Evolutionary conservation across 2,329 filamentous ascomycete species (phyloP), one percentile per base, ranked within the genome.

Genomic region (Scedosporium boydii): DNA sequence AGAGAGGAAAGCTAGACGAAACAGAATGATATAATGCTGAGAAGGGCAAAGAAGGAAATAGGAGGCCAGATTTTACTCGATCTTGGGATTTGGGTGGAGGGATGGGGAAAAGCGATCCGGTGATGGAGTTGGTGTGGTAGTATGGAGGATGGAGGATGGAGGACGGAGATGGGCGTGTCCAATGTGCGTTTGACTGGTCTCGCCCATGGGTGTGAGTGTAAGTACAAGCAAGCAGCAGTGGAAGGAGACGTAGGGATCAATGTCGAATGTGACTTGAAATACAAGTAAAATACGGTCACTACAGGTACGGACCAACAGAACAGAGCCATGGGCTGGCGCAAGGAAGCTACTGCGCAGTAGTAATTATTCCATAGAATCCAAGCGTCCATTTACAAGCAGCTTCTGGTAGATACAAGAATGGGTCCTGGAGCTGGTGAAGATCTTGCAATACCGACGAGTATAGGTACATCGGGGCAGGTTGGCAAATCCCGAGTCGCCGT

Each of bases 51-150:
- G 44, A 44, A 60, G 51, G 27, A 29, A 29, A 60, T 29, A n/a
- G 59, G 34, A 51, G 23, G 23, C 23, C 12, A 55, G 51, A 16
- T 55, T 55, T 55, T 29, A 18, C 23, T 55, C 51, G 18, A 23
- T 26, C 51, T 23, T 55, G 18, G 48, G 44, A 21, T 18, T 14
- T 23, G 18, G 51, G 12, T 55, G 18, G 44, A 48, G 44, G 44
- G 44, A 23, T 48, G 51, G 51, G 38, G 27, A 42, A 26, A 58
- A 27, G 56, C 27, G 56, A 42, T 58, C n/a, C 18, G 18, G 51
- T 62, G 53, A 51, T 57, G 53, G n/a, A 51, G 18, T n/a, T 60
- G 58, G 58, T 60, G 58, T 60, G 58, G 21, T 60, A 16, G 56
- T 60, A 29, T 34, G 51, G 26, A 53, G 29, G 6, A 10, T 34